phyloP scores from a whole-genome alignment of 2,329 filamentous ascomycete species.

The Penicillium sp. region DNA sequence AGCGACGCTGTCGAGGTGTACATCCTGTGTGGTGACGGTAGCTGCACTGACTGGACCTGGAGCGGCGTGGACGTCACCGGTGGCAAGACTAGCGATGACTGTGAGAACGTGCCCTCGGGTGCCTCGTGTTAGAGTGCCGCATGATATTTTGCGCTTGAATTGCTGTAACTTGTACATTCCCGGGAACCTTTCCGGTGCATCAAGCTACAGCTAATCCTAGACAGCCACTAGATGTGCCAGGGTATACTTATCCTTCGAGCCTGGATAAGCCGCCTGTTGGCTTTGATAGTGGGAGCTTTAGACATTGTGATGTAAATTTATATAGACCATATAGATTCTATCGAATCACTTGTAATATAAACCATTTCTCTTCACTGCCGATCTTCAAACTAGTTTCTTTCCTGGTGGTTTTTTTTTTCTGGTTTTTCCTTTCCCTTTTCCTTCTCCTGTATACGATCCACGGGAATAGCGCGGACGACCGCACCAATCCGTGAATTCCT shows the following conservation, averaged over 20 bases:
- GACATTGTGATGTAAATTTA: too few species aligned
- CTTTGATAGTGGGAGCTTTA: too few species aligned
- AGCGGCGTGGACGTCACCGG: conserved; percentile 52
- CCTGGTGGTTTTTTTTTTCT: too few species aligned
- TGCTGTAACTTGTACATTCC: not conserved
- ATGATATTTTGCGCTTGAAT: not conserved
- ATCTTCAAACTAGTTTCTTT: too few species aligned
- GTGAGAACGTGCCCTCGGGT: conserved; percentile 43
- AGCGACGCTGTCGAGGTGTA: conserved; percentile 47
- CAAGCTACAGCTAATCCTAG: not conserved
- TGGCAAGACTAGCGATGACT: conserved; percentile 48
- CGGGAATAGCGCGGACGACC: not conserved
- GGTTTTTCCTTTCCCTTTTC: not conserved
- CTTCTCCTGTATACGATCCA: not conserved
- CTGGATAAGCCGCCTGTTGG: not conserved
- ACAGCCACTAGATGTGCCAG: too few species aligned
- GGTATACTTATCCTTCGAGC: not conserved
- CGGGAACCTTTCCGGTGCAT: not conserved
- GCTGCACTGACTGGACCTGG: conserved; percentile 59
- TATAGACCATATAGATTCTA: too few species aligned
- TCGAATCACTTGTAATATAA: too few species aligned
- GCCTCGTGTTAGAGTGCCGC: conserved; percentile 27
- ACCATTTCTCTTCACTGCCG: too few species aligned
- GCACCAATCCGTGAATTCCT: not conserved
- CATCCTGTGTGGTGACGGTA: conserved; percentile 57